phyloP scores from a whole-genome alignment of 2,329 filamentous ascomycete species.

The Penicillium vulpinum region DNA sequence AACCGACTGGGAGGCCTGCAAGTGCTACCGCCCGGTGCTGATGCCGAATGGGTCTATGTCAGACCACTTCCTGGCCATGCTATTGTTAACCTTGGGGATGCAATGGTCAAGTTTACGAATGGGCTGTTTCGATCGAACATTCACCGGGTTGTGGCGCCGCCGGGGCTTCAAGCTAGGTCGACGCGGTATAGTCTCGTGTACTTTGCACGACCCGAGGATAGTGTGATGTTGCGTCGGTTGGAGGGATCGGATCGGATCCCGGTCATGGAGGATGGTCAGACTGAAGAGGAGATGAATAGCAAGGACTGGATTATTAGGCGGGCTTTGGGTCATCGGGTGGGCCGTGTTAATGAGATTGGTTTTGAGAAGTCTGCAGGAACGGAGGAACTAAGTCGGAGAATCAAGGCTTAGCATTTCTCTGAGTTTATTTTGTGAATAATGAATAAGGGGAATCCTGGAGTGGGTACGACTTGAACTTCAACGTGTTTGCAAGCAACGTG shows the following conservation, averaged over 20 bases:
- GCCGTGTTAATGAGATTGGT: constrained; percentile 30
- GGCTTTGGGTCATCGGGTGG: constrained; percentile 37
- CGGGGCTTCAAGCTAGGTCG: constrained; percentile 47
- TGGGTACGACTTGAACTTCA: neutral
- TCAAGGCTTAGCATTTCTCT: constrained; percentile 20
- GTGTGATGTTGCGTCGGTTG: constrained; percentile 46
- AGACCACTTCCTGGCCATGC: constrained; percentile 51
- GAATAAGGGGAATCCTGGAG: neutral
- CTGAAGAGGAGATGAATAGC: constrained; percentile 41
- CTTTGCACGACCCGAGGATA: constrained; percentile 54
- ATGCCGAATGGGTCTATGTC: constrained; percentile 54
- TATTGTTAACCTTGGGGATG: constrained; percentile 48
- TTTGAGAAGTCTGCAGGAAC: constrained; percentile 37
- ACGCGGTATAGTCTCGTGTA: constrained; percentile 57
- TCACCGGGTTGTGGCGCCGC: constrained; percentile 54
- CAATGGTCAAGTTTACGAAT: constrained; percentile 47
- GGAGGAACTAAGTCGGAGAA: constrained; percentile 36
- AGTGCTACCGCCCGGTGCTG: constrained; percentile 47
- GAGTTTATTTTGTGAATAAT: neutral
- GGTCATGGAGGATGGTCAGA: constrained; percentile 28
- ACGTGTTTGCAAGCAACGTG: neutral
- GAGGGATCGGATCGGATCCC: constrained; percentile 39
- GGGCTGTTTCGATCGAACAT: constrained; percentile 44
- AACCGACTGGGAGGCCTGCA: constrained; percentile 59
- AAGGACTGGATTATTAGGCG: constrained; percentile 47